Percentiles rank a stretch among this genome's conserved stretches.
Conservation (phyloP, 257 asterid genomes). For the Eustoma russellianum region DNA sequence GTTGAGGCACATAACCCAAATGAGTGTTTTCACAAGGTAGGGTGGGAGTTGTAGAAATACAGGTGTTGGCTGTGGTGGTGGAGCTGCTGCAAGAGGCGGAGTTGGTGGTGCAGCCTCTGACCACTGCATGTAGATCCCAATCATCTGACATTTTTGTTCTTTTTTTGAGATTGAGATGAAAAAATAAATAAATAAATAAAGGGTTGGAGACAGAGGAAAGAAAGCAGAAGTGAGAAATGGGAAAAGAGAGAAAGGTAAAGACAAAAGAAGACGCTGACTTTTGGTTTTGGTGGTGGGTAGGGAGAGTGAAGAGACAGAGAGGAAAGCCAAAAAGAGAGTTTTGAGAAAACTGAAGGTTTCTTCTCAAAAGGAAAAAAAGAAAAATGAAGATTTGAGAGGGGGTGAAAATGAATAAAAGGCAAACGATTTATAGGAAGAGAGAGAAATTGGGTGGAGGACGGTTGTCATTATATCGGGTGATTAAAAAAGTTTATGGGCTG, state of each 20-base stretch:
- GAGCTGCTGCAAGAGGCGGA: conserved; percentile 25
- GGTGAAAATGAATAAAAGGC: no score
- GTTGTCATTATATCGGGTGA: no score
- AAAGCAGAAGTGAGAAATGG: conserved; percentile 1
- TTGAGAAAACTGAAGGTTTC: no score
- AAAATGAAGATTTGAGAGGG: no score
- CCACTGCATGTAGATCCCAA: conserved; percentile 97
- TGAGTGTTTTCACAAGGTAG: neutral
- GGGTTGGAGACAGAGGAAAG: neutral
- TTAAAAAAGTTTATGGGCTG: no score
- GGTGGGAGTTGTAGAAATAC: conserved; percentile 3
- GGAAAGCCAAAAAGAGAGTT: conserved; percentile 2
- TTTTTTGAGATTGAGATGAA: conserved; percentile 9
- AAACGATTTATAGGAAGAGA: no score
- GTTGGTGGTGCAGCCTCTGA: conserved; percentile 69
- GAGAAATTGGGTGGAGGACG: no score
- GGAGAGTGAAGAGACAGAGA: conserved; percentile 4
- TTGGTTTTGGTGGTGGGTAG: conserved; percentile 10
- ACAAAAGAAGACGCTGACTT: conserved; percentile 69
- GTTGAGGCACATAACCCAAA: conserved; percentile 22
- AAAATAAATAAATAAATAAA: conserved; percentile 17
- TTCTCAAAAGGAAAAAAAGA: no score
- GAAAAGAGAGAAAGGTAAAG: conserved; percentile 7
- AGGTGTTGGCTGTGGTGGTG: conserved; percentile 6
- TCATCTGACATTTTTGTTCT: conserved; percentile 74